Percentiles rank a stretch among this genome's conserved stretches.
These are phyloP conservation scores for Aureoboletus auriporus DNA, from an alignment of 768 basidiomycete genomes.

Conservation along the genomic window DNA sequence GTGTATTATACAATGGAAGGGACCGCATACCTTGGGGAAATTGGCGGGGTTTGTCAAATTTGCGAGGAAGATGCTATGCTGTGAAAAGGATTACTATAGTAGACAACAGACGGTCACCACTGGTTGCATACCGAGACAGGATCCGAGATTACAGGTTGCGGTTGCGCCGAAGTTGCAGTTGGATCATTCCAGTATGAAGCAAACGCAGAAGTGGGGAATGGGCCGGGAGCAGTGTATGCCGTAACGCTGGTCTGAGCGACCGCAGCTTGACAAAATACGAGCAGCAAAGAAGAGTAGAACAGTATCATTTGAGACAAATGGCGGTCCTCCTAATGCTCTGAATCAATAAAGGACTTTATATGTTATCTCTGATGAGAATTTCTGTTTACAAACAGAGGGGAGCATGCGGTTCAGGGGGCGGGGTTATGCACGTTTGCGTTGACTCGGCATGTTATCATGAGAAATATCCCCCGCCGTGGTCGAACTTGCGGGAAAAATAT, in stretches of 20 bases:
- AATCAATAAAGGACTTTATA: too few species aligned
- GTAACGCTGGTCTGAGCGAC: neutral
- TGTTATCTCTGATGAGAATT: neutral
- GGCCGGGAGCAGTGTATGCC: conserved; percentile 53
- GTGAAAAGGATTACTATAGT: neutral
- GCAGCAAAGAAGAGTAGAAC: neutral
- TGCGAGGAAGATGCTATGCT: conserved; percentile 55
- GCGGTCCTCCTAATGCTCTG: too few species aligned
- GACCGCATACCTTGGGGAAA: conserved; percentile 41
- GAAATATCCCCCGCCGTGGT: neutral
- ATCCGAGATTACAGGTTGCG: conserved; percentile 68
- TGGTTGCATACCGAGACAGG: conserved; percentile 47
- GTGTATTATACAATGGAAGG: neutral
- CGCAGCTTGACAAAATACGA: neutral
- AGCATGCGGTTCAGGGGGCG: neutral
- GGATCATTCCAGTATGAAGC: conserved; percentile 62
- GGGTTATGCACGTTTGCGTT: conserved; percentile 3
- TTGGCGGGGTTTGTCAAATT: conserved; percentile 56
- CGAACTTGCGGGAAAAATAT: too few species aligned
- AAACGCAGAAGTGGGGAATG: conserved; percentile 59
- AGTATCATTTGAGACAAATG: neutral
- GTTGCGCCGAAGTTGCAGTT: conserved; percentile 64
- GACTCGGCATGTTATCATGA: neutral
- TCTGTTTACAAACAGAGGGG: neutral
- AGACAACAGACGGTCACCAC: neutral